Base-by-base conservation (phyloP, 2,329 filamentous ascomycete genomes). In the Eutypella sp. region DNA sequence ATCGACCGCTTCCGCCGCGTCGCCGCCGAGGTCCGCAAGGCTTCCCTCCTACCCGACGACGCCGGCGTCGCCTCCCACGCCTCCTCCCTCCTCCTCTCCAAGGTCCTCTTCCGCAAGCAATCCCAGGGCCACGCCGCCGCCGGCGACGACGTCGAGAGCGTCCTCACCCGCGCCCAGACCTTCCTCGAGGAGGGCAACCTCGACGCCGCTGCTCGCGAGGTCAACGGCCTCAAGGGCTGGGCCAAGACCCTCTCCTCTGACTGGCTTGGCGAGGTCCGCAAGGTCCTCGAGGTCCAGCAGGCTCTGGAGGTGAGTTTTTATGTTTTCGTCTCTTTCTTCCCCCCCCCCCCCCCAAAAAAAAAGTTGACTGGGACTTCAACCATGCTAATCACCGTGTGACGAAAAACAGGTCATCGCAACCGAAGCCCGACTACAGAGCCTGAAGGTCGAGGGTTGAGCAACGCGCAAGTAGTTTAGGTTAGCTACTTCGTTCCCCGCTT, bases 1-100 rank as follows among this genome's bases (percentile, higher is more conserved):
- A 87, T 97, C 56, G 93, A 99, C 69, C 85, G 93, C 52, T 99
- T 99, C 84, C 85, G 93, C 37, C 87, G 90, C 42, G 93, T 99
- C 15, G 89, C 93, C 2, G 73, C 75, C 46, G 93, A 99, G 71
- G 93, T 99, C 34, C 83, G 93, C 65, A 99, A 99, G 75, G 93
- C 93, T 18, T 86, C 87, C 38, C 78, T 99, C 42, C 77, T 99
- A 15, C 93, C 93, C 13, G 91, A 95, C 54, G 87, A 96, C 60
- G 93, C 93, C 0, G 93, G 93, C 56, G 87, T 99, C 22, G 92
- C 93, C 18, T 93, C 87, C 60, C 93, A 99, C 66, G 90, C 92
- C 3, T 92, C 90, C 37, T 93, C 87, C 66, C 85, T 89, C 66
- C 76, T 95, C 40, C 75, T 99, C 58, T 95, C 89, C 75, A 95